These are phyloP conservation scores for Stenocarpella maydis DNA, from an alignment of 2,329 filamentous ascomycete genomes.

Conservation along the genomic window DNA sequence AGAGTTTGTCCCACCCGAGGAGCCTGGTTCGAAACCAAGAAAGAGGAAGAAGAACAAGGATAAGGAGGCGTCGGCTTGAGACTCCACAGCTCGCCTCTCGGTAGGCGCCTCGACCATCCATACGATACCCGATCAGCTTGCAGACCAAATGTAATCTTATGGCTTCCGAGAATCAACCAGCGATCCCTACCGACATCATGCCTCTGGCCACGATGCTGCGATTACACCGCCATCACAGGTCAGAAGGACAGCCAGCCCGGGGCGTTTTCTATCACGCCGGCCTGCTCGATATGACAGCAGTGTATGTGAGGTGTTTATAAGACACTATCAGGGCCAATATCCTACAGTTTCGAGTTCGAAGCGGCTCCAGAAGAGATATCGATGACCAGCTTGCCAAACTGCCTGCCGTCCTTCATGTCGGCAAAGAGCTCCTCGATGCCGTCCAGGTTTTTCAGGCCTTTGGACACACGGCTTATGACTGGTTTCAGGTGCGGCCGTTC, in stretches of 20 bases:
- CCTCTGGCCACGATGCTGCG: neutral
- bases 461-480: conserved; percentile 77
- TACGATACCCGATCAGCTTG: conserved; percentile 34
- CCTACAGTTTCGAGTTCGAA: conserved; percentile 39
- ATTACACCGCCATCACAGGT: too few species aligned
- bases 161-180: neutral
- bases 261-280: neutral
- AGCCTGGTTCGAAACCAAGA: conserved; percentile 70
- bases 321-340: neutral
- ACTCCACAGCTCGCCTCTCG: neutral
- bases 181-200: neutral
- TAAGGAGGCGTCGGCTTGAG: conserved; percentile 44
- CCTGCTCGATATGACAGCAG: neutral
- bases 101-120: conserved; percentile 19
- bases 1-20: conserved; percentile 88
- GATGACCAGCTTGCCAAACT: conserved; percentile 94
- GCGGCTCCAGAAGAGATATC: conserved; percentile 58
- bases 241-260: too few species aligned
- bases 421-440: conserved; percentile 85
- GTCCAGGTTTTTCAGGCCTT: conserved; percentile 77
- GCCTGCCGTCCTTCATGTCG: conserved; percentile 84
- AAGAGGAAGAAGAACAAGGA: conserved; percentile 68
- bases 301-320: neutral
- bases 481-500: conserved; percentile 74
- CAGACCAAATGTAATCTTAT: conserved; percentile 33